These are phyloP conservation scores for Nakazawaea sp. DNA, from an alignment of 805 yeast species.

Conservation along the genomic window DNA sequence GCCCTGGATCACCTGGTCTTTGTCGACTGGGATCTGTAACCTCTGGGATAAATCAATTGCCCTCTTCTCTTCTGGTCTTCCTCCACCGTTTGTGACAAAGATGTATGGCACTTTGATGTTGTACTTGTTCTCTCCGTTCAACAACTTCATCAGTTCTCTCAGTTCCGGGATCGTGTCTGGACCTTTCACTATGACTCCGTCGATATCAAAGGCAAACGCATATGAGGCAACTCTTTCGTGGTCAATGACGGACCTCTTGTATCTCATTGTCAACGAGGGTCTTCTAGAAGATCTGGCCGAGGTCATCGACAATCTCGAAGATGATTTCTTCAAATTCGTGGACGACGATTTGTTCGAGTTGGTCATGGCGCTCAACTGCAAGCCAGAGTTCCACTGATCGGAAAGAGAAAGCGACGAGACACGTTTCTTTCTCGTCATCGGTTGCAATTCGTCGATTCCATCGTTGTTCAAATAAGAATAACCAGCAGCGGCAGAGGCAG, in stretches of 20 bases:
- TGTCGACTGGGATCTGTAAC: slow-evolving; percentile 52
- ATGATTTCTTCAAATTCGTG: slow-evolving; percentile 14
- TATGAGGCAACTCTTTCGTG: slow-evolving; percentile 72
- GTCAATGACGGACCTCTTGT: slow-evolving; percentile 49
- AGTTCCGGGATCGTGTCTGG: slow-evolving; percentile 83
- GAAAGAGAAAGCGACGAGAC: slow-evolving; percentile 63
- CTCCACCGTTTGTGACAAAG: slow-evolving; percentile 90
- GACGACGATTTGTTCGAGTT: slow-evolving; percentile 8
- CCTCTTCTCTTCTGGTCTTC: slow-evolving; percentile 70
- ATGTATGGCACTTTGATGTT: slow-evolving; percentile 77
- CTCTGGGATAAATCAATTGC: slow-evolving; percentile 63
- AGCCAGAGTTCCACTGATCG: slow-evolving; percentile 49
- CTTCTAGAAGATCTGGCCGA: slow-evolving; percentile 35
- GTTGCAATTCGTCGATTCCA: slow-evolving; percentile 62
- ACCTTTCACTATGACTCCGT: slow-evolving; percentile 84
- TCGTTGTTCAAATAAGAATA: slow-evolving; percentile 61
- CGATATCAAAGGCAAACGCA: slow-evolving; percentile 91
- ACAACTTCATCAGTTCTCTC: slow-evolving; percentile 57
- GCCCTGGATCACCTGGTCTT: slow-evolving; percentile 84
- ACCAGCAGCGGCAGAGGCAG: slow-evolving; percentile 4
- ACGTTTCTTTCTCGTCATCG: slow-evolving; percentile 52
- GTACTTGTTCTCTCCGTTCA: slow-evolving; percentile 73
- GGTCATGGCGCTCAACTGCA: slow-evolving; percentile 26
- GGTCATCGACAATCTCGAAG: slow-evolving; percentile 20
- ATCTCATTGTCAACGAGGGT: slow-evolving; percentile 36